Base-by-base conservation (phyloP, 768 basidiomycete genomes). In the Harrya chromipes region DNA sequence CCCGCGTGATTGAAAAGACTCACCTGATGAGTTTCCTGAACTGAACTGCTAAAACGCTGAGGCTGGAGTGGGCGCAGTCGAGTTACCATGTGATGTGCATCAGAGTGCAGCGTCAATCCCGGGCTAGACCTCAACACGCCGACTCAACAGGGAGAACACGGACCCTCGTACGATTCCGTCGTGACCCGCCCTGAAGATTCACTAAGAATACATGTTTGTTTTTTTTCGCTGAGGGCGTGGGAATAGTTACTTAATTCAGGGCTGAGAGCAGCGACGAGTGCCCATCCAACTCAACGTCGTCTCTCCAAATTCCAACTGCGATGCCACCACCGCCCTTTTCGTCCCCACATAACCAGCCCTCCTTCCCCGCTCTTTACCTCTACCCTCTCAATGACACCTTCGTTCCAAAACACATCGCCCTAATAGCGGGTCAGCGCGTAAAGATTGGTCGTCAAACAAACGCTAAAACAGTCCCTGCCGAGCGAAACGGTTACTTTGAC, bases 361-460 rank as follows among this genome's bases (percentile, higher is more conserved):
- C 60, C 1, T 63, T 63, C 45, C 72, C 71, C 42, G 81, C 74
- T 19, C 80, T 84, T 21, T 84, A 84, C 67, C 74, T 98, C 33
- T 94, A 93, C 66, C 94, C 94, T 0, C 78, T 97, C 46, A 97
- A 97, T 60, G 93, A 95, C 70, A 90, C 92, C 4, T 97, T 97
- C 71, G 77, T 85, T 34, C 91, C 93, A 50, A 97, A 97, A 72
- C 91, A 95, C 67, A 94, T 98, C 56, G 77, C 85, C n/a, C 82
- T 94, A 53, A 66, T 70, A 38, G 55, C 62, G 26, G 77, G 74
- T 49, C 82, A 83, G 67, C 87, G 82, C 64, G 82, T 86, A 45
- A 87, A 93, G 81, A 94, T 99, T 65, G 95, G 95, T 16, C 75
- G 95, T 49, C 94, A 97, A 72, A 98, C 94, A 14, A 97, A 94